Base-by-base conservation (phyloP, 495 filamentous ascomycete species). In the Annulohypoxylon maeteangense region DNA sequence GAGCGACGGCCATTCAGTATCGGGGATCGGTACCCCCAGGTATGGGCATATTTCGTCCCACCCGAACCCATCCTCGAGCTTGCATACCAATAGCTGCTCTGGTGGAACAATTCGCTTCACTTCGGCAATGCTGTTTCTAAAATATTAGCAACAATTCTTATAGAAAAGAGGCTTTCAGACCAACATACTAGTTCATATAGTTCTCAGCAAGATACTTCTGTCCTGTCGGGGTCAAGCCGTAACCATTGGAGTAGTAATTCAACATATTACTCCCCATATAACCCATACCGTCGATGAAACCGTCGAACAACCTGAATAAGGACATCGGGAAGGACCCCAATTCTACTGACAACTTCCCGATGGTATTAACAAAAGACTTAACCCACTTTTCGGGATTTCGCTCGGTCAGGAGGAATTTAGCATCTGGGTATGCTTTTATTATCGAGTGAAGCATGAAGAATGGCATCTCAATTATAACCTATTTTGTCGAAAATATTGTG, bases 311-410 rank as follows among this genome's bases (percentile, higher is more conserved):
- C 11, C 59, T 71, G 56, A 76, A 65, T 8, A 77, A 4, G 7
- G 63, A 62, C 71, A 77, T 68, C 3, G 77, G 74, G 20, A 75
- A 53, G 5, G 42, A 31, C 0, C 11, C 7, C 7, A 71, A 42
- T 55, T 11, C 8, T 4, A 4, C 34, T 25, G 11, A 4, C 11
- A 71, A 29, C 29, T n/a, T 18, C 3, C 68, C 75, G 20, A 77
- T 11, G 22, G 75, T 75, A 32, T 68, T 69, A 27, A 62, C 31
- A 51, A 59, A 70, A 3, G 75, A 77, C 38, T 64, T 65, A 12
- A 70, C 74, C 77, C 77, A 79, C 44, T 76, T 76, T n/a, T 78
- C 74, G 12, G 77, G 76, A 18, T 78, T 56, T 34, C 77, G 68
- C 66, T 79, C 77, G 6, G 67, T 75, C 16, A 79, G 68, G 25